These are phyloP conservation scores for Chondrus crispus DNA, from an alignment of 23 red algal genomes.

Conservation along the genomic window DNA sequence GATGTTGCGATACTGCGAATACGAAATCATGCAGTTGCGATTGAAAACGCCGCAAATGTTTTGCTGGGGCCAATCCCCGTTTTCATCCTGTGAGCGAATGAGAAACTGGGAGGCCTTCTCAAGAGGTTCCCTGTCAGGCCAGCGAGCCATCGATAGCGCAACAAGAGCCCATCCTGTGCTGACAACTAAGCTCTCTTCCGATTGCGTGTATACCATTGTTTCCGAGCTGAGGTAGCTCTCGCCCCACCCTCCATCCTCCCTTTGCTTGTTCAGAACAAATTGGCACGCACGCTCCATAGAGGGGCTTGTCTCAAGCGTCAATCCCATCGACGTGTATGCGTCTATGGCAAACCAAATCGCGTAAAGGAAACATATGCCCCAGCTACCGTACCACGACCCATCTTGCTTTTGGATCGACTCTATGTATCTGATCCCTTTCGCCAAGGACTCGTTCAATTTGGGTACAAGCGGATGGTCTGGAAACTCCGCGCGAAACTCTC, in stretches of 20 bases:
- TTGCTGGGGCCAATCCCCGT: conserved; percentile 97
- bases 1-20: conserved; percentile 87
- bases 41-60: conserved; percentile 96
- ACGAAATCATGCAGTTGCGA: conserved; percentile 98
- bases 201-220: conserved; percentile 51
- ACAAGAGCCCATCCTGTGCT: conserved; percentile 94
- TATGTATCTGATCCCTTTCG: conserved; percentile 63
- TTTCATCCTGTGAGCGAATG: conserved; percentile 48
- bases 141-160: conserved; percentile 64
- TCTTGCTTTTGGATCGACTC: conserved; percentile 71
- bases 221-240: conserved; percentile 90
- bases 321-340: conserved; percentile 76
- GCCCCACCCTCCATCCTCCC: conserved; percentile 83
- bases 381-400: conserved; percentile 98
- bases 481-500: conserved; percentile 60
- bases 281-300: conserved; percentile 81
- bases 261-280: conserved; percentile 83
- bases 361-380: conserved; percentile 98
- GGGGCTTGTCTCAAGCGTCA: conserved; percentile 45
- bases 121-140: conserved; percentile 45
- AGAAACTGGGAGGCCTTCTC: conserved; percentile 70
- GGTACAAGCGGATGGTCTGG: conserved; percentile 57
- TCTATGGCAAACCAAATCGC: conserved; percentile 96
- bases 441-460: conserved; percentile 64
- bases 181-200: conserved; percentile 75